phyloP scores from a whole-genome alignment of 306 rosid species.

The Cicer cuneatum region DNA sequence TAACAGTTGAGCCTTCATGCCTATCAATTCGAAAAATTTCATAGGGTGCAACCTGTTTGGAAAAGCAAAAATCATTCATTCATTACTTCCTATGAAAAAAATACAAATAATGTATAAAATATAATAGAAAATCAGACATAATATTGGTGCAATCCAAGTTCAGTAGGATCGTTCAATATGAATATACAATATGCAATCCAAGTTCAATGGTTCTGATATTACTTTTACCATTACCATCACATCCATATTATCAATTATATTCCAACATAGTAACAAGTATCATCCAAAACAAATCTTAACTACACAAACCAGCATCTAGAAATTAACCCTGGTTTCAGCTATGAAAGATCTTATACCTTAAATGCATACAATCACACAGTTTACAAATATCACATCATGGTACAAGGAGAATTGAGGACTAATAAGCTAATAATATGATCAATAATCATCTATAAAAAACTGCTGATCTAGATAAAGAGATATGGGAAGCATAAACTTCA shows the following conservation, averaged over 20 bases:
- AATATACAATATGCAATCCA: not conserved
- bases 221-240: slow-evolving; percentile 23
- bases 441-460: slow-evolving; percentile 4
- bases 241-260: slow-evolving; percentile 24
- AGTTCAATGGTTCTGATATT: not conserved
- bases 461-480: slow-evolving; percentile 16
- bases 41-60: slow-evolving; percentile 73
- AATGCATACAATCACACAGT: slow-evolving; percentile 1
- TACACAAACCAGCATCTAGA: not conserved
- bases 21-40: slow-evolving; percentile 76
- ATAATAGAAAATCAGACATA: slow-evolving; percentile 20
- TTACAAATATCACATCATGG: slow-evolving; percentile 1
- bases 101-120: slow-evolving; percentile 20
- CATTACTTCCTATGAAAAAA: slow-evolving; percentile 12
- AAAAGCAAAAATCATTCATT: not conserved
- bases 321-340: slow-evolving; percentile 3
- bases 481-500: slow-evolving; percentile 6
- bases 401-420: not conserved
- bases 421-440: not conserved
- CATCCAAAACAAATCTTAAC: slow-evolving; percentile 9
- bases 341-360: not conserved
- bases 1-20: slow-evolving; percentile 61
- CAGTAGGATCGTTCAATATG: not conserved
- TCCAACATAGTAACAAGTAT: not conserved
- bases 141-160: not conserved